Evolutionary conservation across 2,329 filamentous ascomycete genomes (phyloP), one percentile per base, ranked within the genome.

Genomic region (Ascochyta lentis): DNA sequence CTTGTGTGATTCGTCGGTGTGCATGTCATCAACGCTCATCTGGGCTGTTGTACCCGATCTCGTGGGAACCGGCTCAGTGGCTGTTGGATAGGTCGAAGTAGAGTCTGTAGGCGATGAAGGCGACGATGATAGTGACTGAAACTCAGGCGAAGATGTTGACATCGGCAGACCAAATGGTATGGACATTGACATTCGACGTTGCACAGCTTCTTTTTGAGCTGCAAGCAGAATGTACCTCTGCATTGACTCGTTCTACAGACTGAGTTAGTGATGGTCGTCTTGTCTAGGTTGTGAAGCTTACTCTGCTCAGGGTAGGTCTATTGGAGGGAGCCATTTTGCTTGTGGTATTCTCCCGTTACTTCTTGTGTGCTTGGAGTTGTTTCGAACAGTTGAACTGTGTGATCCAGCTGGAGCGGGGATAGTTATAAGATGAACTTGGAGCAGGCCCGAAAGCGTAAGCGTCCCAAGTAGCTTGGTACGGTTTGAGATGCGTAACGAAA

Each of bases 1-100:
- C 57, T 77, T 78, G 67, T 77, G 68, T 63, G 79, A 66, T 77
- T 82, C 73, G 61, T 76, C 59, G 34, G 64, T 63, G 60, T 74
- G 68, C 72, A 78, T 44, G 56, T 71, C 57, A 56, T 68, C 40
- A 64, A 69, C 63, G 47, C 63, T 70, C 43, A 58, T 58, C 26
- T 65, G 64, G 1, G 61, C 58, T n/a, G 45, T 49, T 24, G 58
- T 49, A 27, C 55, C 55, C 3, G 52, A 40, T 46, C 57, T 57
- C 26, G 65, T 61, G 19, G 65, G 57, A 19, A 67, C 60, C 9
- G 69, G 68, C 15, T 70, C 65, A 22, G 67, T 69, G 16, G 67
- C 45, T 27, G 66, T 40, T 19, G 66, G 60, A 42, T 63, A 68
- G n/a, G 65, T 60, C 24, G 66, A 61, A 6, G 60, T 49, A 45